Evolutionary conservation across 345 rosid genomes (phyloP).

Genomic region (Acer yangbiense): DNA sequence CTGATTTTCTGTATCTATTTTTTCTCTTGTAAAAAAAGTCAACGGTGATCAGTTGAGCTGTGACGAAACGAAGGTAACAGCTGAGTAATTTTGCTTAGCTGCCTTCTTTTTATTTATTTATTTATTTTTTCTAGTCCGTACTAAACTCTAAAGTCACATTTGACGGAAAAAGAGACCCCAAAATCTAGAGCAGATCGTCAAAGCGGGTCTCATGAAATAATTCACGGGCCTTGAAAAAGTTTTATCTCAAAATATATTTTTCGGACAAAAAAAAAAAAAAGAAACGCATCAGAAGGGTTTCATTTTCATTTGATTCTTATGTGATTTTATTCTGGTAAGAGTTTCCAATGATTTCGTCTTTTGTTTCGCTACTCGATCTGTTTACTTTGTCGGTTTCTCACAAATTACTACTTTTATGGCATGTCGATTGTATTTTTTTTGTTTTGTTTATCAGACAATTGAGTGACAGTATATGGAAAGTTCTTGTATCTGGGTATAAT

Average conservation of each 20-base stretch:
- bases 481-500: neutral
- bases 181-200: constrained; percentile 13
- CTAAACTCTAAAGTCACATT: neutral
- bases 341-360: neutral
- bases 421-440: neutral
- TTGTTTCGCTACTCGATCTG: neutral
- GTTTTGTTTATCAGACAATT: neutral
- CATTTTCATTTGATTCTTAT: constrained; percentile 4
- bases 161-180: neutral
- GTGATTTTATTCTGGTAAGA: neutral
- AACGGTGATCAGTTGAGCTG: constrained; percentile 4
- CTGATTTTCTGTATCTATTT: too few relatives aligned
- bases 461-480: neutral
- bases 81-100: neutral
- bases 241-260: neutral
- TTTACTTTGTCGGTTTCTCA: neutral
- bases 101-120: neutral
- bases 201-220: constrained; percentile 13
- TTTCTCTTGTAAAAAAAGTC: too few relatives aligned
- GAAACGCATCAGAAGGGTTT: neutral
- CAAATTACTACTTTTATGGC: neutral
- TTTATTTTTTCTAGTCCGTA: neutral
- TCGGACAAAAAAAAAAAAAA: neutral
- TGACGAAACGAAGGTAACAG: constrained; percentile 8
- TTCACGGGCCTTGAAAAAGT: constrained; percentile 18